Evolutionary conservation across 75 land plant species (phyloP), one percentile per base, ranked within the genome.

Genomic region (Picea glauca): DNA sequence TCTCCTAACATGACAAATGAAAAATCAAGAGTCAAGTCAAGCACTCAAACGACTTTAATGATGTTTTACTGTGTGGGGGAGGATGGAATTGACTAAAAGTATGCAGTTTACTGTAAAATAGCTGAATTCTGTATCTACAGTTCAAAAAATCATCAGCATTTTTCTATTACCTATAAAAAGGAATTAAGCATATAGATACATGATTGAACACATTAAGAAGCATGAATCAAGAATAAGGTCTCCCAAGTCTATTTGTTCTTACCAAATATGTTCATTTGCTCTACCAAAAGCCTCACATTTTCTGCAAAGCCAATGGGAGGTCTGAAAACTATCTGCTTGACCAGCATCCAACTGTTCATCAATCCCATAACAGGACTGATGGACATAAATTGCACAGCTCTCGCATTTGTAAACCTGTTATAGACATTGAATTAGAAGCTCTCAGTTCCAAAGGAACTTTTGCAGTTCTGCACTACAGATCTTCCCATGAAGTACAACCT

Each of bases 281-380:
- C 13, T 59, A 35, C 85, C 85, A 40, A 84, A 60, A 58, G 84
- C 84, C 62, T 84, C 75, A 77, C 85, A 84, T 77, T 81, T 84
- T 60, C 79, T 77, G 79, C 85, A 84, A 60, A 56, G 23, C 85
- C 85, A 84, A 33, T 72, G 40, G n/a, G 73, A 70, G 40, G 17
- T 40, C 43, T 70, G 46, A 8, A 70, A 43, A n/a, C 23, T 72
- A 35, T 74, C 72, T 11, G 58, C 67, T 33, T 77, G 40, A 33
- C 17, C 75, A 65, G 67, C 58, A 30, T 58, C 60, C n/a, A 60
- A 12, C 7, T 11, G 63, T 21, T 60, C 85, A 60, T 82, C 60
- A 77, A 84, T 60, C 38, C 85, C 85, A 84, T 84, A 84, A 30
- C 85, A 84, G 31, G 84, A 84, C 59, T 81, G 84, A 82, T 84